These are phyloP conservation scores for Nitzschia sp. DNA, from an alignment of 108 stramenopile species.

Conservation along the genomic window DNA sequence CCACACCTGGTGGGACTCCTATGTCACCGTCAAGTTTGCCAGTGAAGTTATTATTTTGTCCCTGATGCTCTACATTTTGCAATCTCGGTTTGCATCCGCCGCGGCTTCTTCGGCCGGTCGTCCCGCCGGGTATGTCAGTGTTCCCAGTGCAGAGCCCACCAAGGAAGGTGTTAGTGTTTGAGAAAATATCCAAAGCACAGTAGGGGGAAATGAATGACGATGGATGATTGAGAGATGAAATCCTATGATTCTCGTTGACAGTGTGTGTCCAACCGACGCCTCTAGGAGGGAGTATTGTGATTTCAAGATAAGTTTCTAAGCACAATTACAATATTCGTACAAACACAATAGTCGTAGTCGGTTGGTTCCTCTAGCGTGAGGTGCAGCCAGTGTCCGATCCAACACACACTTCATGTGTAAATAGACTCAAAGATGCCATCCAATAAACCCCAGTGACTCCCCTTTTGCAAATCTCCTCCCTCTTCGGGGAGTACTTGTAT, in stretches of 20 bases:
- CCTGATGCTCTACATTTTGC: slow-evolving; percentile 91
- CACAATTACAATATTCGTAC: too few relatives aligned
- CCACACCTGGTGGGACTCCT: slow-evolving; percentile 84
- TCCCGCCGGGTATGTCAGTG: slow-evolving; percentile 35
- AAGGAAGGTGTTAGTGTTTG: slow-evolving; percentile 24
- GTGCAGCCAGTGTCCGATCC: neutral
- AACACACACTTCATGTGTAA: neutral
- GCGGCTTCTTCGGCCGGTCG: slow-evolving; percentile 24
- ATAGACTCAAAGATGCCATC: slow-evolving; percentile 22
- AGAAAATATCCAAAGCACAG: neutral
- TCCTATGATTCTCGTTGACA: too few relatives aligned
- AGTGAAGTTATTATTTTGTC: slow-evolving; percentile 85
- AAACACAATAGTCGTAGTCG: too few relatives aligned
- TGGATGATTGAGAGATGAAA: neutral
- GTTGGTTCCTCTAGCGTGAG: too few relatives aligned
- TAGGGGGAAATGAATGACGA: neutral
- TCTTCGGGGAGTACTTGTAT: neutral
- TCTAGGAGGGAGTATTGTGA: neutral
- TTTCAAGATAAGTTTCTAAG: too few relatives aligned
- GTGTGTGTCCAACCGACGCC: too few relatives aligned
- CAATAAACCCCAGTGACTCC: slow-evolving; percentile 14
- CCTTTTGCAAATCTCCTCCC: neutral
- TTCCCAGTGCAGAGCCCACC: slow-evolving; percentile 34
- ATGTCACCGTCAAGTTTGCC: slow-evolving; percentile 83
- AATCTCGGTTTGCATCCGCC: slow-evolving; percentile 67